Evolutionary conservation across 345 rosid species (phyloP).

Genomic region (Syzygium aqueum): DNA sequence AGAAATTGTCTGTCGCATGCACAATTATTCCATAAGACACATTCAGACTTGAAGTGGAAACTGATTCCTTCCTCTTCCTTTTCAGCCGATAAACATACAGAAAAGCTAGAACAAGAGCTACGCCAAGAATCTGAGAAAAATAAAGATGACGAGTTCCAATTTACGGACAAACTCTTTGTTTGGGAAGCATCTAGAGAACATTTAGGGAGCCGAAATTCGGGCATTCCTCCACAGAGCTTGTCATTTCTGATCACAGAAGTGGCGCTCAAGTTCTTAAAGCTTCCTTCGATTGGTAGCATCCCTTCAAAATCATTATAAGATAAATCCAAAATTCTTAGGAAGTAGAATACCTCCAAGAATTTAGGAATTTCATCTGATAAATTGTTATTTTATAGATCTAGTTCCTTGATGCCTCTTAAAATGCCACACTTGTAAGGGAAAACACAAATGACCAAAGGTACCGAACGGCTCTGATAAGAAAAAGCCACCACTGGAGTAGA

Average conservation of each 20-base stretch:
- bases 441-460: too few species aligned
- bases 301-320: too few species aligned
- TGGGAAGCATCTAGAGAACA: background rate
- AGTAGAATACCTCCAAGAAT: too few species aligned
- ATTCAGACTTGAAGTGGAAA: background rate
- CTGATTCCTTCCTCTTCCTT: background rate
- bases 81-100: background rate
- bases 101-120: background rate
- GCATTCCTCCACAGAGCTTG: slow-evolving; percentile 16
- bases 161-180: background rate
- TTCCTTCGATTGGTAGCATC: background rate
- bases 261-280: slow-evolving; percentile 10
- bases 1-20: background rate
- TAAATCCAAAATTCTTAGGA: too few species aligned
- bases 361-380: too few species aligned
- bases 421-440: too few species aligned
- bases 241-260: slow-evolving; percentile 9
- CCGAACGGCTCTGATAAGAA: too few species aligned
- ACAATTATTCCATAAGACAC: background rate
- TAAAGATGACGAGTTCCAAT: background rate
- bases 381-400: too few species aligned
- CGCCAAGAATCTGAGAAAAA: background rate
- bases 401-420: too few species aligned
- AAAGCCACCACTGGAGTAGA: too few species aligned
- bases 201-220: background rate